Evolutionary conservation across 2,329 filamentous ascomycete genomes (phyloP).

Genomic region (Zymoseptoria pseudotritici): DNA sequence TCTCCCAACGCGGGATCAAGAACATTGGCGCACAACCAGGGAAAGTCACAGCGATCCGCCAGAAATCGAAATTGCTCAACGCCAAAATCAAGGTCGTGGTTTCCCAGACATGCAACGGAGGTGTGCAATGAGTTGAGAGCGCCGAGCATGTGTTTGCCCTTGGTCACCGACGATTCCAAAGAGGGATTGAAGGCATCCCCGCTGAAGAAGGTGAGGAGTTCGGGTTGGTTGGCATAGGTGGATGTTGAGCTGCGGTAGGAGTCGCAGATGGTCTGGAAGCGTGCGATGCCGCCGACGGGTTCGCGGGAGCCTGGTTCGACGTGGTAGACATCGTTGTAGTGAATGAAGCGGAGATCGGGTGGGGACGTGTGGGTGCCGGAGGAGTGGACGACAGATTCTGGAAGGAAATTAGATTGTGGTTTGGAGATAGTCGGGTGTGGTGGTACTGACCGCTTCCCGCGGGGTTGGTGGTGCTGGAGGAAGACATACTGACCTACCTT

Average conservation of each 20-base stretch:
- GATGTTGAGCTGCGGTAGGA: constrained; percentile 52
- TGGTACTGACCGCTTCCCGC: not conserved
- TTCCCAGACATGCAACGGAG: constrained; percentile 77
- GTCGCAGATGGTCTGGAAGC: constrained; percentile 72
- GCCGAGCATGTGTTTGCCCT: constrained; percentile 83
- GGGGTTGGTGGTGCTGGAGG: not conserved
- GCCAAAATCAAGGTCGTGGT: constrained; percentile 90
- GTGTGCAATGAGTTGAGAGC: constrained; percentile 72
- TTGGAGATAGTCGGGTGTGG: not conserved
- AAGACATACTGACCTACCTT: not conserved
- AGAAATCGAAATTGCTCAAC: constrained; percentile 71
- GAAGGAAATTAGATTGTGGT: not conserved
- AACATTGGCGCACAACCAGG: constrained; percentile 85
- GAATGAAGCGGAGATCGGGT: constrained; percentile 72
- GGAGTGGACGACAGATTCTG: constrained; percentile 21
- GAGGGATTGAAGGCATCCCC: constrained; percentile 91
- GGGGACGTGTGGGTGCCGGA: constrained; percentile 19
- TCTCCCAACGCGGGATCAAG: constrained; percentile 75
- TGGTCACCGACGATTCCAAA: constrained; percentile 80
- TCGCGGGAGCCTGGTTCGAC: constrained; percentile 69
- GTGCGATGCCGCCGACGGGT: constrained; percentile 70
- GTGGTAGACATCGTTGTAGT: constrained; percentile 94
- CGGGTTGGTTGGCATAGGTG: constrained; percentile 55
- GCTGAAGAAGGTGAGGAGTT: constrained; percentile 73
- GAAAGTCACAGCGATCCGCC: constrained; percentile 68